Evolutionary conservation across 257 asterid genomes (phyloP), one percentile per base, ranked within the genome.

Genomic region (Fraxinus excelsior): DNA sequence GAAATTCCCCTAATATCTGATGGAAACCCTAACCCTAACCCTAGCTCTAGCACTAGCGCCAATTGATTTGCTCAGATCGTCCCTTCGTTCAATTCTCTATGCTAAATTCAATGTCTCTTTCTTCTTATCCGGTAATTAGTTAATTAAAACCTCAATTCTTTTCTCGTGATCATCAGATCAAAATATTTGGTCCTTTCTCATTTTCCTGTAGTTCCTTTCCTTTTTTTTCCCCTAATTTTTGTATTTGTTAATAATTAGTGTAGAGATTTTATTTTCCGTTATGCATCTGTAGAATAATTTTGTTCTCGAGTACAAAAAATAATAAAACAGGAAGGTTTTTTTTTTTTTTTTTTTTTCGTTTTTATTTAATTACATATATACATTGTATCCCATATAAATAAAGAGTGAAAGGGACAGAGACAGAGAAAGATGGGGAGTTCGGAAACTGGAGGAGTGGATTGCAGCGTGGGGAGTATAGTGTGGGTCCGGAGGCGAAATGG

Each of bases 401-500:
- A 65, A 58, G 71, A 79, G 69, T 25, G 10, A 34, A 58, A 70
- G 35, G 49, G 75, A 56, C 23, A 74, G 81, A 0, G 26, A 58
- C 37, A 35, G 67, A 32, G 76, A 46, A 34, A 65, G 37, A 96
- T 93, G 99, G 97, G 83, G 74, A 91, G 94, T 86, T 88, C 99
- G 28, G 98, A 91, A 82, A 81, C 88, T 12, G 97, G 89, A 49
- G 83, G 84, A 35, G 91, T 73, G 60, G 97, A 91, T 87, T 89
- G 96, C 81, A 82, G 90, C 81, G 91, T 92, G 79, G 99, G 99
- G 72, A 96, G 99, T 88, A 96, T 96, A 77, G 99, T 96, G 31
- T 96, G 99, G 99, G 99, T 96, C 42, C 88, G 98, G 38, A 85
- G 99, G 76, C 89, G 99, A 78, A 96, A 96, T 72, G 99, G 99